Base-by-base conservation (phyloP, 192 early-diverging fungal species). In the Backusella tuberculispora region DNA sequence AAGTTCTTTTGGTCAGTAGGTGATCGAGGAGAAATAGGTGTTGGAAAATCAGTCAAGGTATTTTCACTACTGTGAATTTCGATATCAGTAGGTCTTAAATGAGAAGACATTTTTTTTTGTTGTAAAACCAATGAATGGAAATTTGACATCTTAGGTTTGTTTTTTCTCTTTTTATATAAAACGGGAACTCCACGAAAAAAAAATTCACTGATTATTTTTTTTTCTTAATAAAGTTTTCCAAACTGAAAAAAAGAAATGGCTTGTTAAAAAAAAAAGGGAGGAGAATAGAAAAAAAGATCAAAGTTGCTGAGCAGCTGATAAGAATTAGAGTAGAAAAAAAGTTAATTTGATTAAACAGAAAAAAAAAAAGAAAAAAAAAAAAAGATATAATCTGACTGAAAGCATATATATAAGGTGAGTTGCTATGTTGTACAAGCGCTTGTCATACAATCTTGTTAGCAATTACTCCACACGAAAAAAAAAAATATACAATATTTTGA, bases 101-200 rank as follows among this genome's bases (percentile, higher is more conserved):
- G 21, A 60, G 53, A 60, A 4, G 53, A 60, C 53, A 60, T 26
- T 60, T 60, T 60, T 14, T 60, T 24, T 60, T 60, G 53, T 60
- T 60, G 53, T 60, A 60, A 13, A 60, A 60, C 53, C 24, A 60
- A 60, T 60, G 53, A 60, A 60, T 60, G 53, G 26, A 60, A 60
- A 12, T 60, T 60, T 56, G 53, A 56, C 53, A 56, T 56, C 53
- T 56, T 21, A 56, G 21, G 13, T 56, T 24, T 24, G 19, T 14
- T 24, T 24, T 56, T 56, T 56, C 12, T 19, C 21, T 19, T 53
- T 56, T 24, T 56, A 56, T 24, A 56, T 56, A 56, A 9, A 56
- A 56, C 50, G 50, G 50, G n/a, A 56, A 56, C 50, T 21, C 50
- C 50, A 56, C 50, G 8, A 24, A 56, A 56, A 56, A 24, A 56